These are phyloP conservation scores for Pichia gijzeniarum DNA, from an alignment of 805 yeast species.

Conservation along the genomic window DNA sequence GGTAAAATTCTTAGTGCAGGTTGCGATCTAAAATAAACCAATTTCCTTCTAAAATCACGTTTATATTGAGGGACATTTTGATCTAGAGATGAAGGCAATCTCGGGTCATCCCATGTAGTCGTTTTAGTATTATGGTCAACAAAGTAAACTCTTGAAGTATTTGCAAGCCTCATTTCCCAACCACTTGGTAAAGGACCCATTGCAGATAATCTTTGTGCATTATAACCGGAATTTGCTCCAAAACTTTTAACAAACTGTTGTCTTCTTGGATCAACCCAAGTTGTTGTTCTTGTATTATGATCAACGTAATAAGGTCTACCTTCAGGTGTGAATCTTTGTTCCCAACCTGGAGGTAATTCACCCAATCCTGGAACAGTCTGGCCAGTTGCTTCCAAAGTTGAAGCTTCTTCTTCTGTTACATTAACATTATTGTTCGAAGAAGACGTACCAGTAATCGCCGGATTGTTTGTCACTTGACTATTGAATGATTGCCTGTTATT, in stretches of 20 bases:
- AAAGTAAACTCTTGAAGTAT: constrained; percentile 96
- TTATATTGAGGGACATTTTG: constrained; percentile 99
- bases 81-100: constrained; percentile 93
- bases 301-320: constrained; percentile 98
- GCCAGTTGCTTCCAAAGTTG: constrained; percentile 63
- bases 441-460: constrained; percentile 39
- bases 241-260: constrained; percentile 96
- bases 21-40: constrained; percentile 95
- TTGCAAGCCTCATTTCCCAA: constrained; percentile 99
- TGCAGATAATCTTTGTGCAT: constrained; percentile 96
- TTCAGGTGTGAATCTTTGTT: constrained; percentile 94
- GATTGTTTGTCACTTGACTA: constrained; percentile 15
- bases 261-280: constrained; percentile 99
- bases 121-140: constrained; percentile 99
- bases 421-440: constrained; percentile 22
- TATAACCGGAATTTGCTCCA: constrained; percentile 86
- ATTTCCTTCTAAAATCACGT: constrained; percentile 97
- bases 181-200: constrained; percentile 97
- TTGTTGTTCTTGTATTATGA: constrained; percentile 98
- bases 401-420: constrained; percentile 22
- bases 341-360: constrained; percentile 98
- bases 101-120: constrained; percentile 99
- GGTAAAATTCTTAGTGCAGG: constrained; percentile 96
- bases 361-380: constrained; percentile 95
- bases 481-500: constrained; percentile 15